phyloP scores from a whole-genome alignment of 2,329 filamentous ascomycete genomes.

The Epichloe sp. region DNA sequence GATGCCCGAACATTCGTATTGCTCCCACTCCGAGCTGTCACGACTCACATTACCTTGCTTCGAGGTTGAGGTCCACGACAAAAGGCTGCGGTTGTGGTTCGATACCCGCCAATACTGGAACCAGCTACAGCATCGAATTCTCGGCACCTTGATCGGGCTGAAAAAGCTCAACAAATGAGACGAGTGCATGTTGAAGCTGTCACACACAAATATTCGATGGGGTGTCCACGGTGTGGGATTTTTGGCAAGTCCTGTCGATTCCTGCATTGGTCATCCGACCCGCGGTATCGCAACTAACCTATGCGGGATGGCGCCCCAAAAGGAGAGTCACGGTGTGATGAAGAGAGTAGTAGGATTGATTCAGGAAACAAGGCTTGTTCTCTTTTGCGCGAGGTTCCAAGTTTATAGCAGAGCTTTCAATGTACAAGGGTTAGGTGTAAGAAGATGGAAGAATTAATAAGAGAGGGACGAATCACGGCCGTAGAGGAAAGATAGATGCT shows the following conservation, averaged over 20 bases:
- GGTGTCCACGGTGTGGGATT: background rate
- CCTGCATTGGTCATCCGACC: background rate
- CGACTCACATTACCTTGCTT: background rate
- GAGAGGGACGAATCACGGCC: no score
- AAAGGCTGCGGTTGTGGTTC: background rate
- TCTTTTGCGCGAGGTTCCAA: constrained; percentile 26
- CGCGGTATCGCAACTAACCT: background rate
- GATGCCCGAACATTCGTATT: background rate
- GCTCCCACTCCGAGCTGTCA: background rate
- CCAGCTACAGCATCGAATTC: no score
- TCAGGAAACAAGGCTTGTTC: constrained; percentile 22
- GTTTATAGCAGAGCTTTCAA: constrained; percentile 20
- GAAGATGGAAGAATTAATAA: no score
- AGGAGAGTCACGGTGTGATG: constrained; percentile 33
- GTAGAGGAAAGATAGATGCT: no score
- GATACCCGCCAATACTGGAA: no score
- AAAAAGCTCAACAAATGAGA: background rate
- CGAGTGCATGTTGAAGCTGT: background rate
- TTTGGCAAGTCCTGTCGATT: background rate
- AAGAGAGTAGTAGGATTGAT: constrained; percentile 27
- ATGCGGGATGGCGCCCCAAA: constrained; percentile 13
- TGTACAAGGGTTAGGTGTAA: no score
- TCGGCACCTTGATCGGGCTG: background rate
- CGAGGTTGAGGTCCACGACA: background rate
- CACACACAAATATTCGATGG: background rate